phyloP scores from a whole-genome alignment of 225 moss, liverwort and hornwort genomes.

The Thuidium tamariscinum region DNA sequence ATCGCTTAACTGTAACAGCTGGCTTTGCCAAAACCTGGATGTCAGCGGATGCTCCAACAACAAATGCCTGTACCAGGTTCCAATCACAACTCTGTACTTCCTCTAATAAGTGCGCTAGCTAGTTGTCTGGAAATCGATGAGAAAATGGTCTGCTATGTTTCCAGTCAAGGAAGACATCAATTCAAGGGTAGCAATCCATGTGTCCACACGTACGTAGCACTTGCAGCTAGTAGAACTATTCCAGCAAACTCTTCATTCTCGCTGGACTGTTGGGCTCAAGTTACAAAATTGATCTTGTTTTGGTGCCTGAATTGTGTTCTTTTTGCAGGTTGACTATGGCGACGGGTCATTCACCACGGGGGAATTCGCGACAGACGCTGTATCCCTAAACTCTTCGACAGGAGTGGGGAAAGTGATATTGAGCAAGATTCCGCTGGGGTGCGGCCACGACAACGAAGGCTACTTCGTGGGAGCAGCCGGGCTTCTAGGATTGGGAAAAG shows the following conservation, averaged over 20 bases:
- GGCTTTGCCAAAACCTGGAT: constrained; percentile 24
- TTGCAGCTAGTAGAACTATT: background rate
- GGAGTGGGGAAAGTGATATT: constrained; percentile 21
- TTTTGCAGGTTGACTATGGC: constrained; percentile 38
- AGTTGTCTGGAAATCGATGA: background rate
- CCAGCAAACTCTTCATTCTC: background rate
- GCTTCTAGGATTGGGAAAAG: constrained; percentile 56
- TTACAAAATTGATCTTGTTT: background rate
- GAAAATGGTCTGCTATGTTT: background rate
- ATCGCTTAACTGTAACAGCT: constrained; percentile 4
- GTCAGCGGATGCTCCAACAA: constrained; percentile 24
- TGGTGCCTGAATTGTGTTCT: background rate
- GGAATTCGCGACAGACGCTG: constrained; percentile 34
- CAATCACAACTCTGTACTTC: background rate
- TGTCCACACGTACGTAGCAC: background rate
- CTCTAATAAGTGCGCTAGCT: too few relatives aligned
- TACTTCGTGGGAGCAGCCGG: constrained; percentile 67
- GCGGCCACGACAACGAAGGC: constrained; percentile 76
- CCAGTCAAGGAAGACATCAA: background rate
- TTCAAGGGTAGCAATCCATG: background rate
- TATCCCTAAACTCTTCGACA: constrained; percentile 10
- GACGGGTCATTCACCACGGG: constrained; percentile 51
- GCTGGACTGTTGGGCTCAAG: background rate
- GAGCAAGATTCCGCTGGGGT: constrained; percentile 46
- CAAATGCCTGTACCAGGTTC: constrained; percentile 42